These are phyloP conservation scores for Dioscorea zingiberensis DNA, from an alignment of 106 monocot genomes.

Conservation along the genomic window DNA sequence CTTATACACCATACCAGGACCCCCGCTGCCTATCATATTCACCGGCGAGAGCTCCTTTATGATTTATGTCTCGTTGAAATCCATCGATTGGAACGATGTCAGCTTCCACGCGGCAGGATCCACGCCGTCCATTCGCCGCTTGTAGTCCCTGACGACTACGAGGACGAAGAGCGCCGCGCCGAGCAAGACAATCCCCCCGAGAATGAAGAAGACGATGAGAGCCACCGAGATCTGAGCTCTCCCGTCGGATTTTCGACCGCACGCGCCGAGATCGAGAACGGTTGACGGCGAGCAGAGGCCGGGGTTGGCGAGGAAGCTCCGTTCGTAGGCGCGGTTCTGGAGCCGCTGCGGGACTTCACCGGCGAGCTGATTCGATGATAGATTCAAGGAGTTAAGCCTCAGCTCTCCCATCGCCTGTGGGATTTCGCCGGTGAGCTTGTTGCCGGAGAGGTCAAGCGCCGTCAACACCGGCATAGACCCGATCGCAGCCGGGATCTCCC, in stretches of 20 bases:
- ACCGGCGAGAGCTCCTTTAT: conserved; percentile 22
- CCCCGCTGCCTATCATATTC: conserved; percentile 48
- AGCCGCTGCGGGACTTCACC: neutral
- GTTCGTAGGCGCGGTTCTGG: neutral
- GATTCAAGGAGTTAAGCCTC: conserved; percentile 25
- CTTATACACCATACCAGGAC: conserved; percentile 34
- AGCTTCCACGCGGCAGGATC: conserved; percentile 30
- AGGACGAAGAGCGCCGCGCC: conserved; percentile 11
- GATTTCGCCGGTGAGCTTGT: conserved; percentile 35
- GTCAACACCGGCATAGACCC: conserved; percentile 15
- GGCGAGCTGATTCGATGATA: conserved; percentile 4
- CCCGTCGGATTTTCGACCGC: neutral
- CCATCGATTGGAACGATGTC: conserved; percentile 33
- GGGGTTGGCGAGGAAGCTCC: conserved; percentile 40
- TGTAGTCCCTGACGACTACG: conserved; percentile 17
- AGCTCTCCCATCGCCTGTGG: conserved; percentile 20
- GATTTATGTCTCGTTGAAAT: conserved; percentile 37
- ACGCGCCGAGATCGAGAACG: conserved; percentile 13
- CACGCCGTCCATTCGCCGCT: neutral
- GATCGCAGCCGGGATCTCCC: conserved; percentile 22
- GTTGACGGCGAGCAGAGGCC: conserved; percentile 34
- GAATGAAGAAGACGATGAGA: conserved; percentile 20
- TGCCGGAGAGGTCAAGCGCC: conserved; percentile 29
- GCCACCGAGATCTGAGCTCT: conserved; percentile 9
- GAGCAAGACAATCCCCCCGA: conserved; percentile 23